Percentiles rank a stretch among this genome's conserved stretches.
phyloP scores from a whole-genome alignment of 2,329 filamentous ascomycete genomes.

The Aspergillus sp. region DNA sequence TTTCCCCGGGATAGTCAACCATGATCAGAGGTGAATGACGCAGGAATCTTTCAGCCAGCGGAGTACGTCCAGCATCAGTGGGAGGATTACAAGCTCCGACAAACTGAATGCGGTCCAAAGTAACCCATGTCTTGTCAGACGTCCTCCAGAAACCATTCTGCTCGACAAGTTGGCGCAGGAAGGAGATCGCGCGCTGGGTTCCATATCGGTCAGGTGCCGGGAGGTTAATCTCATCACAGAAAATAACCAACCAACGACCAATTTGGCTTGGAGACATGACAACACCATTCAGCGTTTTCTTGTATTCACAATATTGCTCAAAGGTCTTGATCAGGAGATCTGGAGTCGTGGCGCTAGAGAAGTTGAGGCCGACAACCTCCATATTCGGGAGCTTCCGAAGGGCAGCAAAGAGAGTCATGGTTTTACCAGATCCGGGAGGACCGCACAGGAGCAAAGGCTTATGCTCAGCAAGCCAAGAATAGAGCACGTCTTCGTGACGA shows the following conservation, averaged over 20 bases:
- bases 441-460: slow-evolving; percentile 95
- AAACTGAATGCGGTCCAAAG: slow-evolving; percentile 95
- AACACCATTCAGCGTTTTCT: slow-evolving; percentile 95
- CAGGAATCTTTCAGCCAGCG: slow-evolving; percentile 89
- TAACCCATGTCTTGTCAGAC: slow-evolving; percentile 96
- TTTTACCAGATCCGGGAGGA: slow-evolving; percentile 97
- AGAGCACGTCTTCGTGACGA: slow-evolving; percentile 96
- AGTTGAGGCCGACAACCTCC: slow-evolving; percentile 98
- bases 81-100: slow-evolving; percentile 98
- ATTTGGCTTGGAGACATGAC: slow-evolving; percentile 95
- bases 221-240: slow-evolving; percentile 99
- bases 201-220: slow-evolving; percentile 97
- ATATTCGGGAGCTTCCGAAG: slow-evolving; percentile 96
- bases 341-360: slow-evolving; percentile 96
- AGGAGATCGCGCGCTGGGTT: slow-evolving; percentile 95
- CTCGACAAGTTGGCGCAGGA: slow-evolving; percentile 94
- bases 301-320: slow-evolving; percentile 99
- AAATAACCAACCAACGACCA: slow-evolving; percentile 95
- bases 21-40: slow-evolving; percentile 97
- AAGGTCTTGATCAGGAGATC: slow-evolving; percentile 99
- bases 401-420: slow-evolving; percentile 98
- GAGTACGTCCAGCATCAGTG: slow-evolving; percentile 93
- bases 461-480: slow-evolving; percentile 98
- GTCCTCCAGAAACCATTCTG: slow-evolving; percentile 99
- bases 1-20: slow-evolving; percentile 97